These are phyloP conservation scores for Heterobasidion parviporum DNA, from an alignment of 1,284 basidiomycete genomes.

Conservation along the genomic window DNA sequence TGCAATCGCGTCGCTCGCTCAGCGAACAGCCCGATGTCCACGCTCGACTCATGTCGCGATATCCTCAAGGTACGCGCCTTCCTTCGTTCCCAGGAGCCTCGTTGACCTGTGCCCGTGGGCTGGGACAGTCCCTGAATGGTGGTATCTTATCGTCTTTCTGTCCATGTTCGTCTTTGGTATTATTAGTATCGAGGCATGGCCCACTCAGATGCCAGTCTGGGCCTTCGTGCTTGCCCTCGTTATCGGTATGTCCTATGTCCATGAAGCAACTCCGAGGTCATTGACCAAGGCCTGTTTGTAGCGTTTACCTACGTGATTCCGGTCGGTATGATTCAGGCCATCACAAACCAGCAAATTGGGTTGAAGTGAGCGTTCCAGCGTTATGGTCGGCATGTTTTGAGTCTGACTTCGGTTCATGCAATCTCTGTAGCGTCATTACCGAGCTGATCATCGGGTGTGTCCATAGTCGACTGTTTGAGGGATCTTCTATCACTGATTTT, in stretches of 20 bases:
- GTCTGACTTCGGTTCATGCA: neutral
- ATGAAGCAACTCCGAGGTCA: constrained; percentile 49
- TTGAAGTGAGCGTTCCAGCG: constrained; percentile 59
- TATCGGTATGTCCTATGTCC: constrained; percentile 33
- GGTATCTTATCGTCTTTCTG: constrained; percentile 26
- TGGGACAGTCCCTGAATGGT: constrained; percentile 24
- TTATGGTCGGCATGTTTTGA: constrained; percentile 40
- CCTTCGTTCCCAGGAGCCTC: constrained; percentile 26
- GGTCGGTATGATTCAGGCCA: constrained; percentile 42
- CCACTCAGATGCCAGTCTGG: constrained; percentile 60
- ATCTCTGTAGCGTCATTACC: constrained; percentile 27
- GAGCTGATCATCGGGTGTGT: constrained; percentile 25
- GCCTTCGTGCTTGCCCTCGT: constrained; percentile 34
- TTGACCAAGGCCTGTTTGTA: constrained; percentile 34
- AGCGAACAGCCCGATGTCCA: constrained; percentile 82
- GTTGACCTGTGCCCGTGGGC: constrained; percentile 27
- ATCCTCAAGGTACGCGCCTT: constrained; percentile 38
- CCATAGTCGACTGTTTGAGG: neutral
- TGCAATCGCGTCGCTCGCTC: constrained; percentile 48
- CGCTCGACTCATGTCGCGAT: constrained; percentile 69
- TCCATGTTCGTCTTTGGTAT: constrained; percentile 52
- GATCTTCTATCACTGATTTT: neutral
- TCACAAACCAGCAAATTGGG: constrained; percentile 42
- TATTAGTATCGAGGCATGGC: constrained; percentile 59
- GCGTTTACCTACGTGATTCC: constrained; percentile 53